Percentiles rank a stretch among this genome's conserved stretches.
Conservation (phyloP, 2,329 filamentous ascomycete species). For the Aspergillus spinulosporus region DNA sequence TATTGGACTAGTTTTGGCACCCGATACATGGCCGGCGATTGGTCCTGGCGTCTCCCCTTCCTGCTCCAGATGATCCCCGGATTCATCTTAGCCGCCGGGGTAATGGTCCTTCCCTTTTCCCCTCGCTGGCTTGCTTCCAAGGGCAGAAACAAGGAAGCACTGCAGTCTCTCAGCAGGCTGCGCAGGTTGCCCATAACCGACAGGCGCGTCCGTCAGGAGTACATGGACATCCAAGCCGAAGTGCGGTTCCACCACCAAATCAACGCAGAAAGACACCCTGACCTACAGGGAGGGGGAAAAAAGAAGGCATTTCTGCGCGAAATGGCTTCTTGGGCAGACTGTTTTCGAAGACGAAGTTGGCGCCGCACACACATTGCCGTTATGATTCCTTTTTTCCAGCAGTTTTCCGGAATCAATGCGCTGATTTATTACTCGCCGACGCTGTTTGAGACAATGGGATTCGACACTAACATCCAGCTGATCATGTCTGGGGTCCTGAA, state of each 20-base stretch:
- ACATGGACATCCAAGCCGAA: slow-evolving; percentile 54
- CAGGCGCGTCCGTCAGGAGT: slow-evolving; percentile 53
- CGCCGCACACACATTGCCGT: slow-evolving; percentile 54
- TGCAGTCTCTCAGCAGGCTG: slow-evolving; percentile 51
- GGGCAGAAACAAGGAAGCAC: slow-evolving; percentile 51
- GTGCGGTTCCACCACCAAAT: slow-evolving; percentile 53
- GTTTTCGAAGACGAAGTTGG: slow-evolving; percentile 53
- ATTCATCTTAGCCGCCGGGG: slow-evolving; percentile 39
- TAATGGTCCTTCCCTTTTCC: slow-evolving; percentile 54
- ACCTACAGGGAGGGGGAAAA: slow-evolving; percentile 34
- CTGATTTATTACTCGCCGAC: slow-evolving; percentile 63
- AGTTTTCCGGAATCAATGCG: slow-evolving; percentile 57
- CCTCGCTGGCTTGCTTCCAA: slow-evolving; percentile 56
- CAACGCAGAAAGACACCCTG: slow-evolving; percentile 43
- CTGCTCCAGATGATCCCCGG: slow-evolving; percentile 49
- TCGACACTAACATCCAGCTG: slow-evolving; percentile 49
- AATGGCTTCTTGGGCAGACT: slow-evolving; percentile 52
- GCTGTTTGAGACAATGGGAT: slow-evolving; percentile 55
- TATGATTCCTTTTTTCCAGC: slow-evolving; percentile 60
- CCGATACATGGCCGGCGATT: slow-evolving; percentile 46
- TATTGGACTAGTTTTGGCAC: slow-evolving; percentile 48
- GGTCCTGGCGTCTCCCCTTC: slow-evolving; percentile 52
- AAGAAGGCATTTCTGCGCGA: slow-evolving; percentile 49
- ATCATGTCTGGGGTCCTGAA: slow-evolving; percentile 57
- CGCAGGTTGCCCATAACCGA: slow-evolving; percentile 53